Percentiles rank a stretch among this genome's conserved stretches.
phyloP scores from a whole-genome alignment of 768 basidiomycete genomes.

The Boletus coccyginus region DNA sequence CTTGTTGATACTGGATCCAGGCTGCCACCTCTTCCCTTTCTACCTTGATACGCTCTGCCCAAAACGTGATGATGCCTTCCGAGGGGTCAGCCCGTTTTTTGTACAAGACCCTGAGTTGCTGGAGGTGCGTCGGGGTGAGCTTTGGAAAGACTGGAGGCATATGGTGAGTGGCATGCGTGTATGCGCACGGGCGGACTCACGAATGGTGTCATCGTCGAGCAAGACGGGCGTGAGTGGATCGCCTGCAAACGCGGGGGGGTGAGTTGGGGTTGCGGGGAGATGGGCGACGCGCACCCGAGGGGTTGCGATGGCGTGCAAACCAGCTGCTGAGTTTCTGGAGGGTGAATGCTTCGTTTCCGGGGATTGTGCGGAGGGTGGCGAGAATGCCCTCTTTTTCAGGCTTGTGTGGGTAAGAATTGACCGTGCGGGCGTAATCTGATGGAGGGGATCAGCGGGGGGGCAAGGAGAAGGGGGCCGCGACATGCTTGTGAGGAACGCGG shows the following conservation, averaged over 20 bases:
- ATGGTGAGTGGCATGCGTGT: conserved; percentile 1
- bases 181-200: conserved; percentile 15
- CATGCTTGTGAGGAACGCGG: conserved; percentile 1
- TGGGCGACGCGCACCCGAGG: neutral
- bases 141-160: conserved; percentile 24
- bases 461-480: neutral
- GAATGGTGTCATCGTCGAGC: conserved; percentile 26
- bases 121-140: conserved; percentile 21
- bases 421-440: conserved; percentile 19
- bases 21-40: conserved; percentile 17
- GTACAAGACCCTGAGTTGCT: conserved; percentile 19
- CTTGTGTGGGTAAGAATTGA: conserved; percentile 12
- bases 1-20: conserved; percentile 31
- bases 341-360: conserved; percentile 22
- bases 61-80: conserved; percentile 24
- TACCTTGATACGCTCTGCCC: conserved; percentile 23
- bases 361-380: conserved; percentile 10
- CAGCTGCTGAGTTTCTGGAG: conserved; percentile 17
- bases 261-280: neutral
- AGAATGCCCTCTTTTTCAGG: conserved; percentile 17
- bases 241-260: neutral
- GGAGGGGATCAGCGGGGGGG: neutral
- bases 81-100: conserved; percentile 14
- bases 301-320: conserved; percentile 23
- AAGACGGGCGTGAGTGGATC: neutral